phyloP scores from a whole-genome alignment of 192 early-diverging fungal species.

The Podila clonocystis region DNA sequence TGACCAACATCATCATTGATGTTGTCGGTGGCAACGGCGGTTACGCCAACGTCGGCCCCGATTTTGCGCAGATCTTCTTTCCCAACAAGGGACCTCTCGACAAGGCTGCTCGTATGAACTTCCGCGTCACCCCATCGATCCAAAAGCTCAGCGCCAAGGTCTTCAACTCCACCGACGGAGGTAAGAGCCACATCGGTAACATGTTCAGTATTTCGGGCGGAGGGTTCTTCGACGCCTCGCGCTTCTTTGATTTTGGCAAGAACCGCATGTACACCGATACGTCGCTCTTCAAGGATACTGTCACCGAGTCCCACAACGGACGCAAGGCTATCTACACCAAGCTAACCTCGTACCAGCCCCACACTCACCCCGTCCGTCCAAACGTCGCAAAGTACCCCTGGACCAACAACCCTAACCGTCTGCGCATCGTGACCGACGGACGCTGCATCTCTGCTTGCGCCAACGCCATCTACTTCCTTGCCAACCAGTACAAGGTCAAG shows the following conservation, averaged over 20 bases:
- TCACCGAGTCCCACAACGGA: background rate
- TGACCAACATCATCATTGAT: slow-evolving; percentile 14
- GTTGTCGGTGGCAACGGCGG: slow-evolving; percentile 1
- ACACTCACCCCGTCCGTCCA: background rate
- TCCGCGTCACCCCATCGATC: slow-evolving; percentile 4
- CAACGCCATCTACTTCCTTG: background rate
- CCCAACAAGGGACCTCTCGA: slow-evolving; percentile 14
- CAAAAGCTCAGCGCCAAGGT: slow-evolving; percentile 6
- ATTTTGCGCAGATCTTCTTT: slow-evolving; percentile 14
- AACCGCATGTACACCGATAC: slow-evolving; percentile 8
- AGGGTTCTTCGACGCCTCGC: slow-evolving; percentile 4
- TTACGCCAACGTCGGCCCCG: slow-evolving; percentile 2
- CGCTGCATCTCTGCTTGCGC: slow-evolving; percentile 13
- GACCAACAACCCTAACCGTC: slow-evolving; percentile 6
- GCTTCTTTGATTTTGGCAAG: slow-evolving; percentile 3
- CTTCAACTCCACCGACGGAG: slow-evolving; percentile 5
- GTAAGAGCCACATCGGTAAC: background rate
- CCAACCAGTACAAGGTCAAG: slow-evolving; percentile 12
- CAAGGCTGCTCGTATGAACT: background rate
- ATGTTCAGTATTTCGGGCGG: slow-evolving; percentile 3
- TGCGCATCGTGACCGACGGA: slow-evolving; percentile 13
- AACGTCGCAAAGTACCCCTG: slow-evolving; percentile 11
- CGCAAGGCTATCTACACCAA: slow-evolving; percentile 6
- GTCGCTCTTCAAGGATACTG: slow-evolving; percentile 3
- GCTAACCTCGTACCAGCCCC: background rate